phyloP scores from a whole-genome alignment of 2,329 filamentous ascomycete genomes.

The Fusarium palustre region DNA sequence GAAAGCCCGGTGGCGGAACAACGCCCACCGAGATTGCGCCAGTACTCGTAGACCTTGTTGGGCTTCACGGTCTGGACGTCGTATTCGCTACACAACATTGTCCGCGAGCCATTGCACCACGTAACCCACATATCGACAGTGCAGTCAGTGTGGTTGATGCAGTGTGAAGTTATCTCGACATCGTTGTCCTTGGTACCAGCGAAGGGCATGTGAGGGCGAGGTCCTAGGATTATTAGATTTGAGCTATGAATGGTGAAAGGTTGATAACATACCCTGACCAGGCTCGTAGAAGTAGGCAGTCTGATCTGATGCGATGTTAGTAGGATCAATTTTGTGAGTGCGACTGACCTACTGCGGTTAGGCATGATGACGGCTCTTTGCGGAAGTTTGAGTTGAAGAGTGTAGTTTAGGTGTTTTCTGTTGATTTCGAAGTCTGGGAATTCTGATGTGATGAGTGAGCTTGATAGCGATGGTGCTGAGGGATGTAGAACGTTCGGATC shows the following conservation, averaged over 20 bases:
- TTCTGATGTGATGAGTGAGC: not conserved
- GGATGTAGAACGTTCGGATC: too few relatives aligned
- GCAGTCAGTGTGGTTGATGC: accelerated
- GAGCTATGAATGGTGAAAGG: accelerated
- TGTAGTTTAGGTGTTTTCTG: not conserved
- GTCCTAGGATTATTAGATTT: not conserved
- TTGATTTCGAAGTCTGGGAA: too few relatives aligned
- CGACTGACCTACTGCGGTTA: not conserved
- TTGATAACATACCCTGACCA: not conserved
- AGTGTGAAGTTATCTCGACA: not conserved
- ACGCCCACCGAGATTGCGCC: not conserved
- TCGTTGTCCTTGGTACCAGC: accelerated
- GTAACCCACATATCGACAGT: not conserved
- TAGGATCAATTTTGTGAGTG: not conserved
- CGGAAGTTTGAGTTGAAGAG: not conserved
- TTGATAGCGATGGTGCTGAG: not conserved
- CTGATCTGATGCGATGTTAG: not conserved
- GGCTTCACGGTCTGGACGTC: not conserved
- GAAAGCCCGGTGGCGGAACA: not conserved
- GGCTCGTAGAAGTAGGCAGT: not conserved
- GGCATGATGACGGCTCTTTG: not conserved
- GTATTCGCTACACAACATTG: not conserved
- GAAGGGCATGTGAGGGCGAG: not conserved
- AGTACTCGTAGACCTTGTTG: not conserved
- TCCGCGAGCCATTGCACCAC: not conserved